Percentiles rank a stretch among this genome's conserved stretches.
These are phyloP conservation scores for Endotrypanum monterogeii DNA, from an alignment of 208 protist species.

Conservation along the genomic window DNA sequence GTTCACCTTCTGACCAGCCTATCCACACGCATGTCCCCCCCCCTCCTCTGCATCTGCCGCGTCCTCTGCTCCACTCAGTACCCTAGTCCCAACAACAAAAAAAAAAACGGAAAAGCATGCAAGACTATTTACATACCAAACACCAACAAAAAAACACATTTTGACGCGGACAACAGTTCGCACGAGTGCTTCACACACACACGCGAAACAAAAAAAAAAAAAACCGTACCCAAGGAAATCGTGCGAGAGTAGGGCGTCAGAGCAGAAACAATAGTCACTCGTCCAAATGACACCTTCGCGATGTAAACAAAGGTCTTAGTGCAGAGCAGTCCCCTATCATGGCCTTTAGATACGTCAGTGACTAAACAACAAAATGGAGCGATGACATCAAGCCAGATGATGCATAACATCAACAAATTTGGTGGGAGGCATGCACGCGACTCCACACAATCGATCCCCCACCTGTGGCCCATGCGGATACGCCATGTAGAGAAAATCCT, in stretches of 20 bases:
- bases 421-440: constrained; percentile 21
- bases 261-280: neutral
- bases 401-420: constrained; percentile 27
- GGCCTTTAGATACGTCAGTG: neutral
- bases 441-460: constrained; percentile 23
- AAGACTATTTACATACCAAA: neutral
- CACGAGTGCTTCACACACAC: neutral
- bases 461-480: constrained; percentile 40
- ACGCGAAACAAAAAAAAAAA: neutral
- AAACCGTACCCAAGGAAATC: neutral
- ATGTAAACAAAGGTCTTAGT: neutral
- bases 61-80: neutral
- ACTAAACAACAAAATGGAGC: neutral
- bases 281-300: neutral
- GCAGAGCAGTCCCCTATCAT: neutral
- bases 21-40: neutral
- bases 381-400: constrained; percentile 2
- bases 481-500: constrained; percentile 75
- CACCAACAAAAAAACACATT: neutral
- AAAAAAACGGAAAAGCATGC: neutral
- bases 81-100: too few relatives aligned
- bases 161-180: neutral
- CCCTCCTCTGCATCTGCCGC: neutral
- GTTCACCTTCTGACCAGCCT: too few relatives aligned
- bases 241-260: neutral